Base-by-base conservation (phyloP, 345 rosid species). In the Gynandropsis gynandra region DNA sequence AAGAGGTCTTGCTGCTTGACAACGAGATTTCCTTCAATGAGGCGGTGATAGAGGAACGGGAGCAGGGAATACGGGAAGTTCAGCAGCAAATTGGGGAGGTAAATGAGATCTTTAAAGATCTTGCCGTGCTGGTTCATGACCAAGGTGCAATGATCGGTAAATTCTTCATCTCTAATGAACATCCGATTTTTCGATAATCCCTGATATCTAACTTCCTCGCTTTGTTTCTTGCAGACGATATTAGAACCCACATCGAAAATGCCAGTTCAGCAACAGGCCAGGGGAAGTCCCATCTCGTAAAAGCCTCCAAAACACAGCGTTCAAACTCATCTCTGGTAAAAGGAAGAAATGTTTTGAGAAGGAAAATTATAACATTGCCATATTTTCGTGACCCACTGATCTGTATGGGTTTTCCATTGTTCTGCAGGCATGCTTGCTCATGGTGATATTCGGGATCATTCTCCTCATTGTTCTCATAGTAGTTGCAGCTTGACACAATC, bases 1-100 rank as follows among this genome's bases (percentile, higher is more conserved):
- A 87, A 66, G 87, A 90, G 69, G 82, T 84, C 41, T 15, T 90
- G 50, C 68, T 84, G 24, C 69, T 82, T 71, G 96, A 87, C 68
- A 90, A 90, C 61, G 98, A 90, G 72, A 82, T 87, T 21, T 71
- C 76, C 44, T 90, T 90, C 70, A 80, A 90, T 46, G 96, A 87
- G 64, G 96, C 98, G 9, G 56, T 84, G 38, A 84, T 90, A 46
- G 96, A 90, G 50, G 98, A 84, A 77, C 76, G 96, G 63, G 96
- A 90, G 47, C 93, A 80, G 16, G 96, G 98, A 58, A 84, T 87
- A 61, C 84, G 74, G 38, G 96, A 87, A 69, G 72, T 87, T 56
- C 85, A 87, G 61, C 82, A 80, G 52, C 96, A 87, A 65, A 90
- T 87, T 48, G 93, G 93, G 11, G 95, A 87, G 77, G 96, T 87